Conservation (phyloP, 2,329 filamentous ascomycete species). For the Alternaria arbusti region DNA sequence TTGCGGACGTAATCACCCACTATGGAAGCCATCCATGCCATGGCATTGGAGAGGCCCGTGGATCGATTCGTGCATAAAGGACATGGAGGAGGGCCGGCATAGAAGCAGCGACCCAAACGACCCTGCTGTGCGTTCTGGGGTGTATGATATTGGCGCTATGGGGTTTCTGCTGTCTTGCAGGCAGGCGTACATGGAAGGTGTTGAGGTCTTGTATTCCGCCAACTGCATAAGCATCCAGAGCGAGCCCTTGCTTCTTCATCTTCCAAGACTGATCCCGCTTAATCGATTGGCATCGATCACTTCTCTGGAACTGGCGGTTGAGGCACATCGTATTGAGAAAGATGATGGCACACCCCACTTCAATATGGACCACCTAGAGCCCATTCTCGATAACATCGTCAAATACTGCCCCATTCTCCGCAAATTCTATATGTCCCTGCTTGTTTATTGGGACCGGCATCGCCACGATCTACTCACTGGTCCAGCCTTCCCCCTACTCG, state of each 20-base stretch:
- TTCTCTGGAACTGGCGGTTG: conserved; percentile 6
- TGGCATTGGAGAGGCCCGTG: not conserved
- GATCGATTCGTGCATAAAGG: not conserved
- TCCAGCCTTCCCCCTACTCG: conserved; percentile 3
- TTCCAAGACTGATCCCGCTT: conserved; percentile 7
- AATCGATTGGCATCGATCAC: conserved; percentile 10
- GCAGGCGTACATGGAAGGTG: conserved; percentile 18
- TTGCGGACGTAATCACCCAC: not conserved
- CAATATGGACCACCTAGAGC: conserved; percentile 5
- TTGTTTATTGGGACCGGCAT: not conserved
- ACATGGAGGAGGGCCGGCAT: not conserved
- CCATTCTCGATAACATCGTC: conserved; percentile 10
- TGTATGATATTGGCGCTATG: conserved; percentile 3
- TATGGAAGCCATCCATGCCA: not conserved
- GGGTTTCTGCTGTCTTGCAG: conserved; percentile 17
- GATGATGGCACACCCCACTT: not conserved
- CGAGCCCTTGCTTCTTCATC: conserved; percentile 13
- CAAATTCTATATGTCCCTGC: conserved; percentile 1
- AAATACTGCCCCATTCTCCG: conserved; percentile 6
- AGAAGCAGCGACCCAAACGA: not conserved
- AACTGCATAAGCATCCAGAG: conserved; percentile 10
- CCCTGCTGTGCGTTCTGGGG: not conserved
- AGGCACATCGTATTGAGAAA: not conserved
- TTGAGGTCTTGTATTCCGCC: conserved; percentile 13
- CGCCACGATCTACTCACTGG: not conserved